Base-by-base conservation (phyloP, 73 alveolate species). In the Halteria grandinella region DNA sequence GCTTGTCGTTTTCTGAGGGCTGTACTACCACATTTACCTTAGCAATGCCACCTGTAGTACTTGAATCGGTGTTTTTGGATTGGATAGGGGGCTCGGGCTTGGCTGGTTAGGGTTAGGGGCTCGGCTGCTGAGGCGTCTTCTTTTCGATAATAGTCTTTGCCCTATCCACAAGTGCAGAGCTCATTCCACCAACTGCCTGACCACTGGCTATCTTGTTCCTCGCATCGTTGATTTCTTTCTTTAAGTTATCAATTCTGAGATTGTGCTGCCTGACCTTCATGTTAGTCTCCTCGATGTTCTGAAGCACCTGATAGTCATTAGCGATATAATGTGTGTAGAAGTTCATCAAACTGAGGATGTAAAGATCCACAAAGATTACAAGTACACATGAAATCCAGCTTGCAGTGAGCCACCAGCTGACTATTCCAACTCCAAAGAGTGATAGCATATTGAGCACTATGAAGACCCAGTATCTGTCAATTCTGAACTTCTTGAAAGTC, bases 401-500 rank as follows among this genome's bases (percentile, higher is more conserved):
- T 14, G 48, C 40, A 24, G 94, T 44, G 0, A 75, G 36, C 70
- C 74, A 60, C 23, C 60, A 78, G 23, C 49, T 21, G 10, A 75
- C 78, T 2, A 85, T 49, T 24, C 83, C 75, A 12, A 52, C 64
- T 20, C 71, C 60, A 6, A 57, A 66, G 23, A 75, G 17, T 5
- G 58, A 39, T 1, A 50, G 44, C 55, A 53, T 55, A 18, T 70
- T 15, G 14, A 36, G 54, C 31, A 57, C 20, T 29, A 62, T 24
- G 47, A 43, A 55, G 28, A 55, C 50, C 94, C 94, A 85, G 69
- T 48, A 78, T 41, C 66, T 34, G 34, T 78, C 94, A 21, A 64
- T 23, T 21, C 47, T 48, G 14, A 69, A 52, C 36, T 24, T 39
- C 29, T 53, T 36, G 40, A 85, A 44, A 59, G 29, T 78, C 70